These are phyloP conservation scores for Verticillium albo-atrum DNA, from an alignment of 2,329 filamentous ascomycete genomes.

Conservation along the genomic window DNA sequence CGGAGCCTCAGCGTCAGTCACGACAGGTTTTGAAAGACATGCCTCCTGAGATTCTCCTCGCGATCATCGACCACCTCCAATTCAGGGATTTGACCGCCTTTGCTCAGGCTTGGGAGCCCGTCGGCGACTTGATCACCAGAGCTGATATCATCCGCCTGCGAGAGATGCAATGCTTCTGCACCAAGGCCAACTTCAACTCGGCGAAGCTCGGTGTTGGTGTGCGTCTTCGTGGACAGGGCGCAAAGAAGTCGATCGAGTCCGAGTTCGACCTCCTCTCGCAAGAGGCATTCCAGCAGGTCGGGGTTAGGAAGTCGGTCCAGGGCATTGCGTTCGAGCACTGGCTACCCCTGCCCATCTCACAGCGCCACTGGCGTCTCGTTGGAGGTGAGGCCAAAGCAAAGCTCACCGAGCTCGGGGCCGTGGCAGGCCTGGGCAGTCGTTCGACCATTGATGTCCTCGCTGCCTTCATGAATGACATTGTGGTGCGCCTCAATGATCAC, in stretches of 20 bases:
- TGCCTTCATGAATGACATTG: constrained; percentile 45
- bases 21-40: constrained; percentile 13
- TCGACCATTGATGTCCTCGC: constrained; percentile 32
- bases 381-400: constrained; percentile 4
- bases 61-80: constrained; percentile 25
- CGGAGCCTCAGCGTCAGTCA: not conserved
- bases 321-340: constrained; percentile 34
- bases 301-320: constrained; percentile 35
- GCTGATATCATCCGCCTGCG: constrained; percentile 33
- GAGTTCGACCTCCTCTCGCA: constrained; percentile 45
- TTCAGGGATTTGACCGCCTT: constrained; percentile 30
- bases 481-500: constrained; percentile 38
- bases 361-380: constrained; percentile 37
- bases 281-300: constrained; percentile 29
- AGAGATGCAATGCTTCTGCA: constrained; percentile 41
- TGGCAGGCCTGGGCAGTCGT: not conserved
- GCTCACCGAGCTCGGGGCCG: constrained; percentile 6
- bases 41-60: constrained; percentile 35
- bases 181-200: constrained; percentile 34
- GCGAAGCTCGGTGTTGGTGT: constrained; percentile 40
- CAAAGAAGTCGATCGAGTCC: constrained; percentile 27
- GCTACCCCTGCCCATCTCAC: constrained; percentile 42
- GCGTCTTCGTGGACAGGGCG: constrained; percentile 13
- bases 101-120: constrained; percentile 27
- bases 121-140: constrained; percentile 26